phyloP scores from a whole-genome alignment of 306 rosid genomes.

The Pachyrhizus erosus region DNA sequence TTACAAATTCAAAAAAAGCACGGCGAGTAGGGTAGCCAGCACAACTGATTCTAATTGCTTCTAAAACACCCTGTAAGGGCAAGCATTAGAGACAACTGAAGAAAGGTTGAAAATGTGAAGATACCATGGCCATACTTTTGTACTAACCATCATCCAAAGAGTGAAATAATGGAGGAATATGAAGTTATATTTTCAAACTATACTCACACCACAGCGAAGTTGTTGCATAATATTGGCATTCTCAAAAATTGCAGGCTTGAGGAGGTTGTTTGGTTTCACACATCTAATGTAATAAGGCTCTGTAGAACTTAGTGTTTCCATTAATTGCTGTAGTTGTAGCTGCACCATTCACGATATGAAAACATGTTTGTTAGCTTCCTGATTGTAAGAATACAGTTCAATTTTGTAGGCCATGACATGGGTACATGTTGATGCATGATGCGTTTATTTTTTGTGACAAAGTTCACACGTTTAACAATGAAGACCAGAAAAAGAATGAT shows the following conservation, averaged over 20 bases:
- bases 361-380: slow-evolving; percentile 43
- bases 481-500: slow-evolving; percentile 34
- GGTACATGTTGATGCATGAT: slow-evolving; percentile 38
- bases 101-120: slow-evolving; percentile 31
- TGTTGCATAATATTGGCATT: slow-evolving; percentile 95
- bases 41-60: slow-evolving; percentile 98
- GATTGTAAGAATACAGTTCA: slow-evolving; percentile 35
- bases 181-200: slow-evolving; percentile 20
- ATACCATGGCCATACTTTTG: slow-evolving; percentile 34
- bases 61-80: slow-evolving; percentile 88
- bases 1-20: slow-evolving; percentile 83
- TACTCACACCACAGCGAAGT: slow-evolving; percentile 99
- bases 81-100: slow-evolving; percentile 42
- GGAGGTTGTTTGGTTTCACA: slow-evolving; percentile 96
- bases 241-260: slow-evolving; percentile 97
- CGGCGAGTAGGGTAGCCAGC: slow-evolving; percentile 99
- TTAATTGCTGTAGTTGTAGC: slow-evolving; percentile 89
- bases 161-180: slow-evolving; percentile 46
- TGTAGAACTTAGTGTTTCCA: slow-evolving; percentile 94
- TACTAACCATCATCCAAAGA: slow-evolving; percentile 33
- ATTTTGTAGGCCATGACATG: slow-evolving; percentile 33
- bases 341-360: slow-evolving; percentile 60
- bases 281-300: slow-evolving; percentile 99
- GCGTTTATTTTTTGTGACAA: slow-evolving; percentile 8
- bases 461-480: slow-evolving; percentile 9